Evolutionary conservation across 2,329 filamentous ascomycete species (phyloP).

Genomic region (Aureobasidium sp.): DNA sequence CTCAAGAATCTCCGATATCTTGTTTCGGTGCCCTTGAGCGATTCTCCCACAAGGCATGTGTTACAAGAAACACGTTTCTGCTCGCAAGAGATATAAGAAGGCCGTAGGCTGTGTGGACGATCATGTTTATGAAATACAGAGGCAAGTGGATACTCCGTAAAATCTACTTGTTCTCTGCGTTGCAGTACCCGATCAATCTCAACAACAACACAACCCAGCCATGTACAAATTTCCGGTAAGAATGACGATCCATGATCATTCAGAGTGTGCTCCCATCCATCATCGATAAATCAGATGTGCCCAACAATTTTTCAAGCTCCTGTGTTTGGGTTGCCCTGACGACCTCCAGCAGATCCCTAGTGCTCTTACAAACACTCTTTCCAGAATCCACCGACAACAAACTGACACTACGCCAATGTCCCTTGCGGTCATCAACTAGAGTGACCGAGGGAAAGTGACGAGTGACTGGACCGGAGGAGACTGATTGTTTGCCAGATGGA

Average conservation of each 20-base stretch:
- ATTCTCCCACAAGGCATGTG: neutral
- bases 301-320: constrained; percentile 12
- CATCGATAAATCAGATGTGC: neutral
- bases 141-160: neutral
- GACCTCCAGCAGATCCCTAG: constrained; percentile 14
- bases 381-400: constrained; percentile 21
- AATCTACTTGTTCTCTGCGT: neutral
- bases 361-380: constrained; percentile 15
- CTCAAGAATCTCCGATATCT: neutral
- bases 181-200: neutral
- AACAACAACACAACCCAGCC: neutral
- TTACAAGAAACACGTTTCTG: neutral
- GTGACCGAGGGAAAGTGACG: constrained; percentile 26
- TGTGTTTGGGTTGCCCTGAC: constrained; percentile 12
- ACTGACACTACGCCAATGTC: constrained; percentile 23
- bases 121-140: neutral
- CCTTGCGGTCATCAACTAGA: constrained; percentile 26
- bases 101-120: neutral
- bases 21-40: neutral
- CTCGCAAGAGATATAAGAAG: neutral
- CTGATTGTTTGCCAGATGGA: neutral
- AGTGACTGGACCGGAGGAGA: constrained; percentile 5
- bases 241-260: neutral
- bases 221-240: neutral
- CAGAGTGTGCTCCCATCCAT: neutral